phyloP scores from a whole-genome alignment of 192 early-diverging fungal species.

The Backusella tuberculispora region DNA sequence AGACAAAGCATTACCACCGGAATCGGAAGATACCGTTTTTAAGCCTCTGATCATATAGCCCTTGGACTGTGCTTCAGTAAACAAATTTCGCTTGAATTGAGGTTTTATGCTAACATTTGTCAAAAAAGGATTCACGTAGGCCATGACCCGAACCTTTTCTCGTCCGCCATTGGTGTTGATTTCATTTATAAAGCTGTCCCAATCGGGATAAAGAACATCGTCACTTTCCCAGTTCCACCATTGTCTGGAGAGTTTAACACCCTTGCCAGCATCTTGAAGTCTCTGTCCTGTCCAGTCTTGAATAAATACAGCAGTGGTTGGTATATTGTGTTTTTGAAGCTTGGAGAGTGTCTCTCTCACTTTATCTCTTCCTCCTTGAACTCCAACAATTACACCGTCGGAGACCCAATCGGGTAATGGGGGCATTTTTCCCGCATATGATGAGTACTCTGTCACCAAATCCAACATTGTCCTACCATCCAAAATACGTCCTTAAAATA shows the following conservation, averaged over 20 bases:
- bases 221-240: conserved; percentile 53
- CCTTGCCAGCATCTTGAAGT: conserved; percentile 26
- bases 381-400: conserved; percentile 41
- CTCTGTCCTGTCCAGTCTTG: conserved; percentile 46
- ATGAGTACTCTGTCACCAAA: conserved; percentile 44
- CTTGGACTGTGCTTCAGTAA: conserved; percentile 36
- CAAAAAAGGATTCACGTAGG: conserved; percentile 45
- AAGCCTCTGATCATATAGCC: conserved; percentile 33
- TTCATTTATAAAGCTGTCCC: conserved; percentile 30
- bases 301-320: conserved; percentile 42
- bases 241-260: conserved; percentile 28
- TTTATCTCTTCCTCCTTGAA: conserved; percentile 45
- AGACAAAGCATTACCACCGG: conserved; percentile 20
- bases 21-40: not conserved
- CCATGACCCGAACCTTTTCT: conserved; percentile 21
- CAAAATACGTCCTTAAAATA: conserved; percentile 37
- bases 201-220: conserved; percentile 39
- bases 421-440: conserved; percentile 40
- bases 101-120: conserved; percentile 32
- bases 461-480: conserved; percentile 40
- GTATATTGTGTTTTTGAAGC: conserved; percentile 21
- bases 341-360: conserved; percentile 32
- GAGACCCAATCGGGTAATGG: conserved; percentile 44
- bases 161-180: conserved; percentile 6
- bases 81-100: conserved; percentile 32